phyloP scores from a whole-genome alignment of 805 yeast genomes.

The Teunomyces cretensis region DNA sequence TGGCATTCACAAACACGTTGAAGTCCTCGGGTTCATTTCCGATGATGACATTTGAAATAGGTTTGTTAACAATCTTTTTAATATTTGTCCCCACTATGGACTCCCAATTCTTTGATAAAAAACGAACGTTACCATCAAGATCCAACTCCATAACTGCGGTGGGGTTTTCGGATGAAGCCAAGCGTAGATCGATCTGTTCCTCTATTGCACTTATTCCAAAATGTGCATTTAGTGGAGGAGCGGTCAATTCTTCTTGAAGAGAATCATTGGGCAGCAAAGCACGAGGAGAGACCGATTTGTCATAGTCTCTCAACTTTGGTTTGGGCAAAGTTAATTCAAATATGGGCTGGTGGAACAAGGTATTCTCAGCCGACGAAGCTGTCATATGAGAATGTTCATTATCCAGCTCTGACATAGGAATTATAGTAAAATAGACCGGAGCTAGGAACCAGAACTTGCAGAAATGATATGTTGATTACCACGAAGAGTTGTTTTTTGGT shows the following conservation, averaged over 20 bases:
- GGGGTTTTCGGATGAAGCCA: slow-evolving; percentile 69
- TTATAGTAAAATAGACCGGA: not conserved
- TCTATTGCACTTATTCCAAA: slow-evolving; percentile 23
- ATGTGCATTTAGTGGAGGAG: not conserved
- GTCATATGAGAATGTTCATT: slow-evolving; percentile 3
- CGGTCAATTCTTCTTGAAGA: not conserved
- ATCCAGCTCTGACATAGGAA: slow-evolving; percentile 2
- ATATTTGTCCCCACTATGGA: slow-evolving; percentile 67
- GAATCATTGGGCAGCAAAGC: slow-evolving; percentile 16
- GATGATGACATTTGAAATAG: slow-evolving; percentile 61
- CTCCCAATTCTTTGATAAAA: slow-evolving; percentile 78
- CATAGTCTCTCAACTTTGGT: slow-evolving; percentile 12
- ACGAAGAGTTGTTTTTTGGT: not conserved
- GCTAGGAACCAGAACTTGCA: not conserved
- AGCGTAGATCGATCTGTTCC: slow-evolving; percentile 52
- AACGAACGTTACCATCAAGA: slow-evolving; percentile 73
- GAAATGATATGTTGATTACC: not conserved
- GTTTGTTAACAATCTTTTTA: slow-evolving; percentile 51
- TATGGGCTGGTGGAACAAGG: slow-evolving; percentile 20
- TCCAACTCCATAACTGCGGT: slow-evolving; percentile 84
- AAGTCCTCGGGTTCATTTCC: slow-evolving; percentile 64
- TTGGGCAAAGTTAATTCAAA: slow-evolving; percentile 13
- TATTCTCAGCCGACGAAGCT: slow-evolving; percentile 2
- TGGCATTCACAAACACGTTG: slow-evolving; percentile 67
- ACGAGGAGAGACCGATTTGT: slow-evolving; percentile 35